Evolutionary conservation across 2,329 filamentous ascomycete genomes (phyloP).

Genomic region (Boeremia exigua): DNA sequence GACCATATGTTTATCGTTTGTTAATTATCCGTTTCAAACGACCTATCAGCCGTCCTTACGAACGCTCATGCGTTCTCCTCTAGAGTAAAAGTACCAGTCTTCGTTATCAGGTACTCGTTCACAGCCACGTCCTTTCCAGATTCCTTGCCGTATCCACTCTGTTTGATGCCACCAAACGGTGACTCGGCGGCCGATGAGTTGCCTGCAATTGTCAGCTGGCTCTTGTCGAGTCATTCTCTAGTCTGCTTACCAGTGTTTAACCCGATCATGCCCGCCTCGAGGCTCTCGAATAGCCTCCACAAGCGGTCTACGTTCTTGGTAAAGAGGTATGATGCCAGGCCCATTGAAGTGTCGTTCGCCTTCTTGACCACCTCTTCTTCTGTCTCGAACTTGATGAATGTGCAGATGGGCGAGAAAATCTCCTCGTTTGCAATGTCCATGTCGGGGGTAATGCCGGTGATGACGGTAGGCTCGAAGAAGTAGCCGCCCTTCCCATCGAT

Average conservation of each 20-base stretch:
- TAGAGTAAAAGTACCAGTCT: conserved; percentile 69
- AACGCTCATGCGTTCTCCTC: conserved; percentile 39
- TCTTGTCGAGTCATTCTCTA: background rate
- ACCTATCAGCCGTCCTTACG: background rate
- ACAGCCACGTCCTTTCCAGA: conserved; percentile 70
- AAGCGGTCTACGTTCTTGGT: conserved; percentile 71
- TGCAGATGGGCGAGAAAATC: conserved; percentile 69
- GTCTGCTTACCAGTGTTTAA: conserved; percentile 61
- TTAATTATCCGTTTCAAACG: background rate
- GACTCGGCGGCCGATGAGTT: conserved; percentile 70
- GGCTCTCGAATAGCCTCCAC: conserved; percentile 69
- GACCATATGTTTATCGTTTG: background rate
- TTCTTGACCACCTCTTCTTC: conserved; percentile 67
- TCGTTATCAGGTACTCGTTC: conserved; percentile 67
- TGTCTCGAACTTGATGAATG: conserved; percentile 68
- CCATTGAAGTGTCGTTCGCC: conserved; percentile 69
- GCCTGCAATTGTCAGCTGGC: conserved; percentile 45
- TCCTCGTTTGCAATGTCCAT: conserved; percentile 67
- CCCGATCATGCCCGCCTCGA: conserved; percentile 74
- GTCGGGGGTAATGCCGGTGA: conserved; percentile 63
- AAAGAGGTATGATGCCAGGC: conserved; percentile 71
- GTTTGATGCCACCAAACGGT: conserved; percentile 72
- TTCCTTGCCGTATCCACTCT: conserved; percentile 72
- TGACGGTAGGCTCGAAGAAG: conserved; percentile 73
- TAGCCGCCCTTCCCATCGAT: conserved; percentile 61